Evolutionary conservation across 768 basidiomycete genomes (phyloP), one percentile per base, ranked within the genome.

Genomic region (Tylopilus sp.): DNA sequence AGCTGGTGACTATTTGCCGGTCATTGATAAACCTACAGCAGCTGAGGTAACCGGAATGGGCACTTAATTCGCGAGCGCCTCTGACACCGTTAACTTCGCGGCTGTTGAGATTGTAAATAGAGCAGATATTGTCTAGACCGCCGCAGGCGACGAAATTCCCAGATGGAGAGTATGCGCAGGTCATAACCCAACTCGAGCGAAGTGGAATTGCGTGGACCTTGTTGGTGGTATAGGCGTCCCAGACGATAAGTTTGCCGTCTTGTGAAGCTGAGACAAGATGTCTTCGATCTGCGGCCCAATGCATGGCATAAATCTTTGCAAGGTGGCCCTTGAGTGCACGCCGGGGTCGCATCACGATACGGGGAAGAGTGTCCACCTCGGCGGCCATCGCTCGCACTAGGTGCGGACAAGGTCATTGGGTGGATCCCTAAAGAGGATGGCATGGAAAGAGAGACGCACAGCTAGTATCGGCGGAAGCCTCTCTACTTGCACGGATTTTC

Each of bases 221-320:
- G 82, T 99, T 99, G 53, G 95, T 97, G n/a, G 96, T 98, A 74
- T 98, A 98, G 46, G 96, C 96, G 72, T 99, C 96, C 96, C 96
- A 99, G 49, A 99, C 96, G 68, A 99, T 98, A 54, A 99, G 83
- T 73, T 99, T 99, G 48, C 96, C 96, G 68, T 99, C 96, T 71
- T 99, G 96, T 3, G 96, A 98, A n/a, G 96, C 96, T 16, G 97
- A 98, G 31, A 99, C 96, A 55, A 99, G 84, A 77, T 99, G 96
- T 64, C 97, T 82, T 66, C 93, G 84, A 78, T 99, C 96, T 48
- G 89, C 86, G 30, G 96, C 89, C 97, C 97, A 99, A 72, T 99
- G 97, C 91, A 99, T 97, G 44, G 96, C 96, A 71, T 99, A 99
- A 67, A 99, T 98, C 80, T 99, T 99, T 56, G 96, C 96, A 48